Evolutionary conservation across 2,329 filamentous ascomycete genomes (phyloP).

Genomic region (Talaromyces piceae): DNA sequence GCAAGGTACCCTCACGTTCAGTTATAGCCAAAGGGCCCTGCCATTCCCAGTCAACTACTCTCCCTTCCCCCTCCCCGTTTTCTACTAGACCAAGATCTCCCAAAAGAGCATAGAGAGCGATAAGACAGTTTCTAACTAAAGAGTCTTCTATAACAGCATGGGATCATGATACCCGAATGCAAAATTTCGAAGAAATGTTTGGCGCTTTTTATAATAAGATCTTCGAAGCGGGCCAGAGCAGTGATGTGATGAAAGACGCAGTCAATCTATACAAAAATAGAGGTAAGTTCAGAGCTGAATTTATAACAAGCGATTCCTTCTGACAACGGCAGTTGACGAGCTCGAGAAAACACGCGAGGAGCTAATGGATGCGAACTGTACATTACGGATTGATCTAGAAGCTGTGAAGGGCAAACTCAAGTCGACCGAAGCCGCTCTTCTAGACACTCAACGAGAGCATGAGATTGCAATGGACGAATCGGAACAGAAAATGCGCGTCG

Average conservation of each 20-base stretch:
- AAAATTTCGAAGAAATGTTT: constrained; percentile 69
- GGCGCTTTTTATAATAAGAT: constrained; percentile 65
- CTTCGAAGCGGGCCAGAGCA: constrained; percentile 59
- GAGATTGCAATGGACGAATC: constrained; percentile 47
- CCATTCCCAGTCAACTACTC: constrained; percentile 35
- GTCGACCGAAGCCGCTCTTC: constrained; percentile 42
- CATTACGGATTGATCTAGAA: constrained; percentile 62
- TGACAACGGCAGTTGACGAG: constrained; percentile 43
- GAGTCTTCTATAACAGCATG: constrained; percentile 71
- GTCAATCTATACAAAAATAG: constrained; percentile 66
- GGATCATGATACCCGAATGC: constrained; percentile 71
- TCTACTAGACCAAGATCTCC: constrained; percentile 26
- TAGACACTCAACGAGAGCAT: constrained; percentile 46
- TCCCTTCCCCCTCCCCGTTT: constrained; percentile 22
- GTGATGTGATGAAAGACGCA: constrained; percentile 63
- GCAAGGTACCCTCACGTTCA: constrained; percentile 12
- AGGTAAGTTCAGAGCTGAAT: constrained; percentile 44
- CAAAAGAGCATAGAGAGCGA: constrained; percentile 29
- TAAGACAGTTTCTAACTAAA: constrained; percentile 57
- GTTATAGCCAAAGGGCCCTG: constrained; percentile 17
- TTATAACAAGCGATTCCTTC: constrained; percentile 7
- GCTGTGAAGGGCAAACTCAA: constrained; percentile 48
- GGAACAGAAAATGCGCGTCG: constrained; percentile 44
- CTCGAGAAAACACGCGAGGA: constrained; percentile 48
- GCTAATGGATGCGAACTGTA: constrained; percentile 45